phyloP scores from a whole-genome alignment of 2,329 filamentous ascomycete species.

The Coccinonectria pachysandricola region DNA sequence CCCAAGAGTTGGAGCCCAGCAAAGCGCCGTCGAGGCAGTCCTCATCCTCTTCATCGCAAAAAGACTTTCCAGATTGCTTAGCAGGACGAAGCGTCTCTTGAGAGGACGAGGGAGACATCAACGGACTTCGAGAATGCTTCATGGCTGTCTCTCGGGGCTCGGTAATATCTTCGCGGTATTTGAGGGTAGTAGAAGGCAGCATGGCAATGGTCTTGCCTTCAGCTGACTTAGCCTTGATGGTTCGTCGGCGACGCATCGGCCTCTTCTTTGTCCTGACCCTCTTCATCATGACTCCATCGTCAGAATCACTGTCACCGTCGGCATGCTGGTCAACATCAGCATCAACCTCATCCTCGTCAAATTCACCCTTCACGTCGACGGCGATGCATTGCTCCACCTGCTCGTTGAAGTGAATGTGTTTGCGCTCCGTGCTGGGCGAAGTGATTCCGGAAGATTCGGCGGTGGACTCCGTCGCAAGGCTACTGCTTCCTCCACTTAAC shows the following conservation, averaged over 20 bases:
- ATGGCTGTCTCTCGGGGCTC: conserved; percentile 53
- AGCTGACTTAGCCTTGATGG: conserved; percentile 31
- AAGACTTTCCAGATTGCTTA: conserved; percentile 53
- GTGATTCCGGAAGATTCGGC: conserved; percentile 58
- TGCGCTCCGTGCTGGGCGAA: conserved; percentile 56
- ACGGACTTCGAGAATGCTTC: conserved; percentile 47
- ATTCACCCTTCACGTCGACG: conserved; percentile 73
- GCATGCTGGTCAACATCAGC: conserved; percentile 43
- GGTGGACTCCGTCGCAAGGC: conserved; percentile 53
- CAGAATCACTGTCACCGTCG: conserved; percentile 58
- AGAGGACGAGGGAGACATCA: conserved; percentile 64
- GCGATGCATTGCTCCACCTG: conserved; percentile 94
- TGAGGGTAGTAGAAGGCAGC: conserved; percentile 77
- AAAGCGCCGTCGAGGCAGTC: conserved; percentile 35
- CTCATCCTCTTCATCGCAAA: conserved; percentile 49
- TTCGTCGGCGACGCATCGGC: conserved; percentile 30
- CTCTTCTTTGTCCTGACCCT: conserved; percentile 47
- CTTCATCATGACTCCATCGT: conserved; percentile 81
- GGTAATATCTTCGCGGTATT: conserved; percentile 69
- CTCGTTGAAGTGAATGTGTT: conserved; percentile 93
- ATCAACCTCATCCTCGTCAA: conserved; percentile 64
- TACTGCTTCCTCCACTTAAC: conserved; percentile 51
- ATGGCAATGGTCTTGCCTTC: conserved; percentile 83
- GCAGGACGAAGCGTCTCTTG: conserved; percentile 72
- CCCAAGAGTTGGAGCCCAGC: conserved; percentile 24